Evolutionary conservation across 2,329 filamentous ascomycete species (phyloP), one percentile per base, ranked within the genome.

Genomic region (Torrubiellomyces zombiae): DNA sequence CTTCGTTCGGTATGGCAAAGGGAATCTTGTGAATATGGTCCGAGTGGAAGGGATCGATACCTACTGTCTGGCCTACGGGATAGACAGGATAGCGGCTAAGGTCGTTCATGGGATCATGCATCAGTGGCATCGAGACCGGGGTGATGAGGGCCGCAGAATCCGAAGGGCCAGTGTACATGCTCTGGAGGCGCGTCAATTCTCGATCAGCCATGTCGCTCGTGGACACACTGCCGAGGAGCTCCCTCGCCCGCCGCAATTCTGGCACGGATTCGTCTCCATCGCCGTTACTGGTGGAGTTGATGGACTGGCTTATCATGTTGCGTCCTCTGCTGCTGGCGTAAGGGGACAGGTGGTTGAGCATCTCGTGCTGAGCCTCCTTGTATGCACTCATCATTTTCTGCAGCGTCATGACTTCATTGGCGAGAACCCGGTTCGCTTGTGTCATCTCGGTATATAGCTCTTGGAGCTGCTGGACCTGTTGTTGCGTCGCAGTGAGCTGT

Each of bases 1-100:
- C 54, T 25, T 62, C 60, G 29, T 77, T 81, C 3, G 78, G 62
- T 10, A 57, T 51, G 68, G 81, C 51, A 44, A 93, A 95, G 1
- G 85, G 82, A 28, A 94, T 91, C 45, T 92, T 93, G 54, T 86
- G 73, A 43, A 94, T 82, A 43, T 94, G 83, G 39, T 94, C 85
- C 38, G 80, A 77, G 44, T 86, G 85, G 63, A 92, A 89, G 2
- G 86, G 85, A 44, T 94, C 85, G 36, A 94, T 94, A 26, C 85
- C 85, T 36, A 91, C 80, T 1, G 76, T 89, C 35, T 83, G 73
- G 11, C 85, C 85, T 10, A 92, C 82, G 0, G 86, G 85, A 45
- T 94, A 95, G 7, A 94, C 83, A 27, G 91, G 67, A 34, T 69
- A 65, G 21, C 65, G 55, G 30, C 40, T 50, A 23, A 67, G 58